Base-by-base conservation (phyloP, 768 basidiomycete species). In the Tricholoma matsutake region DNA sequence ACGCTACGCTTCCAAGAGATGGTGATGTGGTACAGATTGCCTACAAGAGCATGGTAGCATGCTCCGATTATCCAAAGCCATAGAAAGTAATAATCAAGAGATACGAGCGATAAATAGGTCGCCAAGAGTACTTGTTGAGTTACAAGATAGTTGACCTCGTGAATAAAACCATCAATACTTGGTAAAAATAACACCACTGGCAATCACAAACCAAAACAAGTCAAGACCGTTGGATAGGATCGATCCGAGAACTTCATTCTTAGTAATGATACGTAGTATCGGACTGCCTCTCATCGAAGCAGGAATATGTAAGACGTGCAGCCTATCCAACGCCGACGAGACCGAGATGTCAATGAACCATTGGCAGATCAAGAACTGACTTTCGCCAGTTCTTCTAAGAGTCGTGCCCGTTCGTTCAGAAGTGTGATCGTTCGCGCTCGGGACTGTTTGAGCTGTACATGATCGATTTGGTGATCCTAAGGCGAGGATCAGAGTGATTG, bases 351-450 rank as follows among this genome's bases (percentile, higher is more conserved):
- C n/a, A 53, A n/a, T 3, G 18, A 51, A 31, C 13, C 16, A 32
- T 18, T n/a, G 31, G 25, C 29, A 53, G n/a, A 16, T 53, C 51
- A 53, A 32, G 29, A 32, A 53, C 28, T 71, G 14, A 86, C 64
- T 10, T 73, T 75, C 0, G 86, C 84, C 10, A 89, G 68, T 67
- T 86, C 83, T 4, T 78, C 79, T 47, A 86, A 69, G 22, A 89
- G 67, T 39, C 78, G 73, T 0, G 86, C 85, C 0, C 87, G 82
- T 64, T 88, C 84, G 14, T 82, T 80, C 16, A 88, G 61, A 6
- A 89, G 76, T 11, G 80, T 75, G 16, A 81, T 71, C 1, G 83
- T 86, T 37, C 79, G 76, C 16, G 66, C 69, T 20, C 72, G 71
- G 41, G 75, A 72, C 55, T 71, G 66, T 41, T 65, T 61, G 9